Percentiles rank a stretch among this genome's conserved stretches.
Evolutionary conservation across 2,329 filamentous ascomycete species (phyloP).

Genomic region (Saccharata proteae): DNA sequence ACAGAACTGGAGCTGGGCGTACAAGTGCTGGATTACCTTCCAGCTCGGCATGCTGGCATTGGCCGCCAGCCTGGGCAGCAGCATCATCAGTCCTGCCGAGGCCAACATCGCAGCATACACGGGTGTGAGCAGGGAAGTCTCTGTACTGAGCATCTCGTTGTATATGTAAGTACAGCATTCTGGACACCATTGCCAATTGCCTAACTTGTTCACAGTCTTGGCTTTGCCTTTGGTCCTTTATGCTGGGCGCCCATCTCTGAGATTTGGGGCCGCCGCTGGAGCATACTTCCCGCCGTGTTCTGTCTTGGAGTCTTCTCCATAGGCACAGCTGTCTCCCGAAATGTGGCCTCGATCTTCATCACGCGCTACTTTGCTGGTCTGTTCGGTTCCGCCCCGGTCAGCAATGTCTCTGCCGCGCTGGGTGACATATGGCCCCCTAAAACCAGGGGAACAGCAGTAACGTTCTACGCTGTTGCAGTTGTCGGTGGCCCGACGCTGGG

Average conservation of each 20-base stretch:
- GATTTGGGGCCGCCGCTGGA: slow-evolving; percentile 40
- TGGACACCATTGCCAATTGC: too few species aligned
- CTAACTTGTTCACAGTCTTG: too few species aligned
- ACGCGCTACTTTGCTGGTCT: slow-evolving; percentile 59
- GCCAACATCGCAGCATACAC: too few species aligned
- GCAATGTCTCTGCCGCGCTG: slow-evolving; percentile 24
- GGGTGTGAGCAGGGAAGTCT: too few species aligned
- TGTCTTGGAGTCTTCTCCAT: slow-evolving; percentile 44
- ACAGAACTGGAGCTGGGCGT: slow-evolving; percentile 26
- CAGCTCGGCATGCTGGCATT: slow-evolving; percentile 39
- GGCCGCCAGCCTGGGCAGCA: too few species aligned
- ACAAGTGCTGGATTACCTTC: slow-evolving; percentile 38
- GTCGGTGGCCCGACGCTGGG: slow-evolving; percentile 6
- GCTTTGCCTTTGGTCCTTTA: slow-evolving; percentile 48
- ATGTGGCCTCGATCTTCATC: slow-evolving; percentile 50
- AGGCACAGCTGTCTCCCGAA: slow-evolving; percentile 40
- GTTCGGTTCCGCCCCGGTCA: slow-evolving; percentile 32
- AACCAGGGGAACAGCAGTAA: slow-evolving; percentile 20
- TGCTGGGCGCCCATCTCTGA: slow-evolving; percentile 49
- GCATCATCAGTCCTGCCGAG: too few species aligned
- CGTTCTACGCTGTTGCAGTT: slow-evolving; percentile 33
- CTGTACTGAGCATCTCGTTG: too few species aligned
- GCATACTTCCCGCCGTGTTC: slow-evolving; percentile 39
- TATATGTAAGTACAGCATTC: too few species aligned
- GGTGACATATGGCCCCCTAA: slow-evolving; percentile 29